Conservation (phyloP, 2,329 filamentous ascomycete species). For the Ophiocordyceps camponoti-rufipedis region DNA sequence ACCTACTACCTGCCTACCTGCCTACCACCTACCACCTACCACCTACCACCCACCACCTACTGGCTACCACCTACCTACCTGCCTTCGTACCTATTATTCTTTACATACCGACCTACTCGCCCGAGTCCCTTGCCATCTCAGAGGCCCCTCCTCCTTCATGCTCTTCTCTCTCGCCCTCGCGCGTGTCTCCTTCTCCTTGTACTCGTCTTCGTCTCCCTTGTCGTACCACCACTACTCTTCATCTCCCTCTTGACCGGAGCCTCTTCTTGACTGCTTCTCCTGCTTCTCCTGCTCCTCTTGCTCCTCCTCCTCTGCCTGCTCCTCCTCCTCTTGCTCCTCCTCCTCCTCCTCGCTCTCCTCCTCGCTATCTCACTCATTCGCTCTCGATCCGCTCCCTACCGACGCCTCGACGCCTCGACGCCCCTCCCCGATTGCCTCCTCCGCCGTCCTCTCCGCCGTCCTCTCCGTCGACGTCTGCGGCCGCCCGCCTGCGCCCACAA, state of each 20-base stretch:
- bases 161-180: conserved; percentile 5
- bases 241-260: conserved; percentile 2
- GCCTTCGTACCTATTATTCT: background rate
- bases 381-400: background rate
- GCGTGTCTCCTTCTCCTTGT: conserved; percentile 2
- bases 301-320: background rate
- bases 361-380: background rate
- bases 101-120: background rate
- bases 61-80: too few species aligned
- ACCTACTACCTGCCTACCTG: too few species aligned
- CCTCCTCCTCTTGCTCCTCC: too few species aligned
- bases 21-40: too few species aligned
- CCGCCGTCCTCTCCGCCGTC: background rate
- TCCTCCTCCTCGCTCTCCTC: background rate
- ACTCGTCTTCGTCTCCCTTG: conserved; percentile 1
- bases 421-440: background rate
- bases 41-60: too few species aligned
- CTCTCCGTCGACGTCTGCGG: background rate
- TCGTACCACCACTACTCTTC: conserved; percentile 1
- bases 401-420: background rate
- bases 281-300: background rate
- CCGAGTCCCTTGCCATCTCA: background rate
- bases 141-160: conserved; percentile 1
- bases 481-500: background rate
- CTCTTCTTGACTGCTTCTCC: background rate